Base-by-base conservation (phyloP, 176 grass and related monocot species). In the Carex littledalei region DNA sequence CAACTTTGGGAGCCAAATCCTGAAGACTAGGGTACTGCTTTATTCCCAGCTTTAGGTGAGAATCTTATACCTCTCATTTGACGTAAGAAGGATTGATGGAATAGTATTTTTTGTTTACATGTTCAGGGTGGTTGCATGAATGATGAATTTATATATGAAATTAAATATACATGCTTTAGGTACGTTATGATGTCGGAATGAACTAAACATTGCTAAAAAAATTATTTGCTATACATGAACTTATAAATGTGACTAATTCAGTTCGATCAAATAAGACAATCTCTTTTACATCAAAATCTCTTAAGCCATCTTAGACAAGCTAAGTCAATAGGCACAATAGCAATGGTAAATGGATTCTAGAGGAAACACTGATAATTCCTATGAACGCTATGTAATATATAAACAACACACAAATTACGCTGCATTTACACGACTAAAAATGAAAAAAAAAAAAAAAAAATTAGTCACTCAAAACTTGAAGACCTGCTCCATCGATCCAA, bases 401-500 rank as follows among this genome's bases (percentile, higher is more conserved):
- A 54, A 78, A 78, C 74, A 81, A 43, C 79, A 64, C 41, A 22
- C 39, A 14, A 81, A 39, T 81, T 81, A 64, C 35, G 34, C 60
- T 3, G 55, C 24, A 81, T 63, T 63, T 81, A 81, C 55, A 63
- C 5, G 15, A 49, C 43, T 45, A 63, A 45, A 47, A 61, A 62
- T 24, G 15, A 81, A 32, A 43, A 57, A 62, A 24, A 60, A 62
- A 47, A 24, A 63, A 16, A 39, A 55, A 41, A 34, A 64, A 39
- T 5, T 0, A 50, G 20, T 87, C 90, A 99, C 75, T 96, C 86
- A 0, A 98, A 92, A 89, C 93, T 98, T 1, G 93, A 95, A 0
- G 97, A 96, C 0, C 87, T 77, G 76, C 97, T 96, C 91, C 93
- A 90, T 81, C 85, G 83, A 67, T 84, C 82, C 67, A 81, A 92